These are phyloP conservation scores for Colletotrichum neosansevieriae DNA, from an alignment of 2,329 filamentous ascomycete species.

Conservation along the genomic window DNA sequence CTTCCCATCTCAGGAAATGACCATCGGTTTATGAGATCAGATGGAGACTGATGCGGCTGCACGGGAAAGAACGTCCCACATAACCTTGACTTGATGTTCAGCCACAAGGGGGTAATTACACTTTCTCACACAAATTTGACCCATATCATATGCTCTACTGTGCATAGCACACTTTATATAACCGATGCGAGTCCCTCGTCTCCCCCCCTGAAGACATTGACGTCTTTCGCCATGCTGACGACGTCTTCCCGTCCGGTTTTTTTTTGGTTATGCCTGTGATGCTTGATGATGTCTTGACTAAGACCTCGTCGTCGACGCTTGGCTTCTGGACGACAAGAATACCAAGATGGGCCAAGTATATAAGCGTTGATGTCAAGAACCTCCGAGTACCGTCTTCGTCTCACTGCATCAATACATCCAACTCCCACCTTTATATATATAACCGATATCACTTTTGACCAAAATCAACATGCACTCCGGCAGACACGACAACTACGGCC, in stretches of 20 bases:
- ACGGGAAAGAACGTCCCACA: neutral
- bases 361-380: neutral
- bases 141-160: no score
- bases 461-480: constrained; percentile 26
- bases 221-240: constrained; percentile 14
- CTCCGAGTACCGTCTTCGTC: neutral
- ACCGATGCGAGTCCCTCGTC: no score
- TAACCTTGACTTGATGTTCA: neutral
- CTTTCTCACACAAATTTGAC: no score
- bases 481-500: constrained; percentile 36
- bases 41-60: neutral
- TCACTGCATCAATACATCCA: neutral
- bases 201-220: neutral
- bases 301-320: constrained; percentile 8
- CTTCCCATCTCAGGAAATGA: constrained; percentile 19
- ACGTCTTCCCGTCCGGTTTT: no score
- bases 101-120: no score
- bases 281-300: constrained; percentile 19
- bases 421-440: neutral
- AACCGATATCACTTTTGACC: neutral
- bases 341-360: constrained; percentile 14
- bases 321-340: neutral
- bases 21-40: constrained; percentile 32
- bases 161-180: no score
- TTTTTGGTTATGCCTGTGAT: neutral